These are phyloP conservation scores for Cornus florida DNA, from an alignment of 148 eudicot species.

Conservation along the genomic window DNA sequence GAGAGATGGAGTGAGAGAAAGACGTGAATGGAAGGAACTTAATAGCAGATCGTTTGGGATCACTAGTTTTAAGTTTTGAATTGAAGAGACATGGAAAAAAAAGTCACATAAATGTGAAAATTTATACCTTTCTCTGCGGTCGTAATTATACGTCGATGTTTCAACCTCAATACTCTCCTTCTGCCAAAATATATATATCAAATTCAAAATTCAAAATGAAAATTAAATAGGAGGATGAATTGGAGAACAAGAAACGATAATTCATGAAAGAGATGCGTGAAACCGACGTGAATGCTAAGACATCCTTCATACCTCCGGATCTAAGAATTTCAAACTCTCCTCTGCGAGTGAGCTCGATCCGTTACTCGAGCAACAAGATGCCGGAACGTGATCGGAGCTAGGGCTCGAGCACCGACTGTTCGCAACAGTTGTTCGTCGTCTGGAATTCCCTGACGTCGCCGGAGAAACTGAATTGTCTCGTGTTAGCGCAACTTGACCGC, in stretches of 20 bases:
- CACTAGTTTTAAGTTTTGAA: conserved; percentile 4
- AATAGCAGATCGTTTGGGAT: not conserved
- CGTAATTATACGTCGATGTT: conserved; percentile 13
- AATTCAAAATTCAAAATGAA: conserved; percentile 7
- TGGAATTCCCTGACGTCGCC: not conserved
- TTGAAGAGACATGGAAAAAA: conserved; percentile 8
- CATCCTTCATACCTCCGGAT: conserved; percentile 47
- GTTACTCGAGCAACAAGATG: conserved; percentile 45
- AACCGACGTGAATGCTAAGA: not conserved
- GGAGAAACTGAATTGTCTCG: conserved; percentile 10
- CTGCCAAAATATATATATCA: conserved; percentile 5
- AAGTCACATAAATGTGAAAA: conserved; percentile 6
- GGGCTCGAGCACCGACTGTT: conserved; percentile 5
- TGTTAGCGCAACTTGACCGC: conserved; percentile 17
- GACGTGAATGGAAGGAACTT: not conserved
- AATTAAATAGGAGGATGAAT: conserved; percentile 2
- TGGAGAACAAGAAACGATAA: not conserved
- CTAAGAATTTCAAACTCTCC: conserved; percentile 21
- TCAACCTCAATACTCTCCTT: conserved; percentile 15
- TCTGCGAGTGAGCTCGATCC: conserved; percentile 17
- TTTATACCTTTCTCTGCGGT: conserved; percentile 24
- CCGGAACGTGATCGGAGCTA: conserved; percentile 11
- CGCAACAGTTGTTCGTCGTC: conserved; percentile 5
- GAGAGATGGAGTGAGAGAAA: not conserved
- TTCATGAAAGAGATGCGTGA: conserved; percentile 2